A percentile compares a stretch with the other conserved stretches of the same genome.
These are phyloP conservation scores for Sarocladiaceae sp. DNA, from an alignment of 2,329 filamentous ascomycete species.

Conservation along the genomic window DNA sequence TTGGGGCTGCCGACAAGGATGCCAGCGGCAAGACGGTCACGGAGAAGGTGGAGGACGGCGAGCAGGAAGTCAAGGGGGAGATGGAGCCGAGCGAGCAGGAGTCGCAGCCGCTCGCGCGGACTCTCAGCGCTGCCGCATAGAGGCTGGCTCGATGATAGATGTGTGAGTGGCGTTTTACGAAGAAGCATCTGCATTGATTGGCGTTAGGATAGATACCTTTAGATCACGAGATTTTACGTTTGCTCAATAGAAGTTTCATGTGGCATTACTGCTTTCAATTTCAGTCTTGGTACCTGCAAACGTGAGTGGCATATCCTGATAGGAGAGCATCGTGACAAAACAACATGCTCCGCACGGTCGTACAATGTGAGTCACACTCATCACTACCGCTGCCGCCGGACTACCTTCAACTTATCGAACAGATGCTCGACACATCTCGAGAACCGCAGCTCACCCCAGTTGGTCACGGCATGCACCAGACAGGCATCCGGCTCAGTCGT, in stretches of 20 bases:
- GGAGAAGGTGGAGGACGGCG: slow-evolving; percentile 27
- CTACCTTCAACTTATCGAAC: no score
- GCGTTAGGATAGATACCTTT: slow-evolving; percentile 1
- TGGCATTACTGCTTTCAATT: no score
- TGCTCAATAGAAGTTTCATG: no score
- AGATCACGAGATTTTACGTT: no score
- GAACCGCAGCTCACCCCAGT: not conserved
- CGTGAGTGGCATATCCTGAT: no score
- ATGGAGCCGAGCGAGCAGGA: slow-evolving; percentile 19
- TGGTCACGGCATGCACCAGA: not conserved
- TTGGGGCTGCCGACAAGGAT: slow-evolving; percentile 28
- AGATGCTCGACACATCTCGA: no score
- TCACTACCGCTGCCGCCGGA: no score
- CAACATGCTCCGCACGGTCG: no score
- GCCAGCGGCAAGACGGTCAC: slow-evolving; percentile 22
- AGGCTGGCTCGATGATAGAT: not conserved
- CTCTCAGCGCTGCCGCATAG: slow-evolving; percentile 10
- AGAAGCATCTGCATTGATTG: slow-evolving; percentile 4
- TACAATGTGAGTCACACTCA: no score
- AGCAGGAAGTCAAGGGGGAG: slow-evolving; percentile 28
- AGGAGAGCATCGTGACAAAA: no score
- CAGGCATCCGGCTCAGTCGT: not conserved
- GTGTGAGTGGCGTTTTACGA: no score
- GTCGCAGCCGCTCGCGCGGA: not conserved
- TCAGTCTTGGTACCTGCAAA: no score